Base-by-base conservation (phyloP, 2,329 filamentous ascomycete genomes). In the Verticillium longisporum region DNA sequence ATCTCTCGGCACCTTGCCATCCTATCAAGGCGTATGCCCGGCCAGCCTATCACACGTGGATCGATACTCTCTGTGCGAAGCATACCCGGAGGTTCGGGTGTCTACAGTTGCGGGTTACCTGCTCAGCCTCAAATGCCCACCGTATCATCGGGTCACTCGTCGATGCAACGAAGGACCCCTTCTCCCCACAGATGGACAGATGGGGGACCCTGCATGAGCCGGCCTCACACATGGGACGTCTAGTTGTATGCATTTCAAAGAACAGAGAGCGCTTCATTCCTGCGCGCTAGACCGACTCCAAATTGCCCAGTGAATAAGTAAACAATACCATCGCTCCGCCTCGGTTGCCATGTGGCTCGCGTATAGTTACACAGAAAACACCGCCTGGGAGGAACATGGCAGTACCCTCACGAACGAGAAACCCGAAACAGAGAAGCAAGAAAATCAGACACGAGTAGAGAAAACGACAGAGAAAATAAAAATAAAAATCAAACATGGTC, bases 401-500 rank as follows among this genome's bases (percentile, higher is more conserved):
- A 50, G 21, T 50, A 6, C 45, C n/a, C 7, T 38, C 26, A 26
- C 26, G 3, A 26, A 3, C 26, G 55, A 57, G 34, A 54, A 60
- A 38, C 53, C 36, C 59, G 37, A 57, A 3, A 60, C 54, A 45
- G 18, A 58, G 54, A 55, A 59, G 57, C 15, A 61, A 11, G 18
- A 15, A 38, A 38, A 11, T 14, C 13, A 55, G n/a, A 57, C 56
- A 18, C 41, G 53, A 50, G 10, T 11, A 38, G 10, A 14, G 36
- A 37, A 45, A 45, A 45, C 15, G 15, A 14, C 38, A 13, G 38
- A 50, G 45, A 9, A 56, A 60, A 21, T 26, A 26, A 14, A 33
- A 18, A 38, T 32, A 54, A n/a, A n/a, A n/a, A n/a, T n/a, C n/a
- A 53, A 26, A 53, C 13, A 36, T 36, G 34, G 7, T 36, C n/a